Percentiles rank a stretch among this genome's conserved stretches.
Conservation (phyloP, 192 early-diverging fungal species). For the Oehlia diaphana region DNA sequence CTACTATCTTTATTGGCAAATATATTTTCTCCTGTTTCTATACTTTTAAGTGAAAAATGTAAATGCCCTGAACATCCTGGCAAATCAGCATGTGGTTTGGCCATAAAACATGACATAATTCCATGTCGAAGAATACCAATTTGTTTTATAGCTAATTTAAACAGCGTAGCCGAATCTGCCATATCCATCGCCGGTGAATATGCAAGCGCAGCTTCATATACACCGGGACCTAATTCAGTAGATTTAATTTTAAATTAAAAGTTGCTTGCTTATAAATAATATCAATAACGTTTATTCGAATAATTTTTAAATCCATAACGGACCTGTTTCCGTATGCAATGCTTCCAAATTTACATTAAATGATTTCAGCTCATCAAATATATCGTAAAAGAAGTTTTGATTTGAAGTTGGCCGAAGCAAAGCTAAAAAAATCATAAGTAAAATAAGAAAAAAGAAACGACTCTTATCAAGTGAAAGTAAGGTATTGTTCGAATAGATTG, state of each 20-base stretch:
- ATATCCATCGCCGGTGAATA: constrained; percentile 62
- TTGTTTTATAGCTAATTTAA: constrained; percentile 76
- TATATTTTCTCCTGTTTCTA: constrained; percentile 46
- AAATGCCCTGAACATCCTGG: constrained; percentile 84
- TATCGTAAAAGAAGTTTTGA: constrained; percentile 68
- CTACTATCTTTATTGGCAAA: constrained; percentile 44
- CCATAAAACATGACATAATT: constrained; percentile 82
- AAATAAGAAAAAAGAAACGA: background rate
- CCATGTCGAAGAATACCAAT: constrained; percentile 62
- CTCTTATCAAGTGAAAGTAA: background rate
- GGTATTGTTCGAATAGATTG: too few species aligned
- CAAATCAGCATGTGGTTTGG: constrained; percentile 68
- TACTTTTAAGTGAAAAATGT: constrained; percentile 67
- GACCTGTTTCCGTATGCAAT: constrained; percentile 80
- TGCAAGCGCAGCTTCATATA: constrained; percentile 74
- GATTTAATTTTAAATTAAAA: background rate
- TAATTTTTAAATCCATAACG: background rate
- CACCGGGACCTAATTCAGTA: constrained; percentile 62
- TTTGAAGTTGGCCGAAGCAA: constrained; percentile 65
- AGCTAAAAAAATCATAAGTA: background rate
- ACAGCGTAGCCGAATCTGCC: constrained; percentile 74
- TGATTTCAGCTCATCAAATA: constrained; percentile 61
- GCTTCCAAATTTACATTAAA: constrained; percentile 70
- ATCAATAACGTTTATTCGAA: background rate
- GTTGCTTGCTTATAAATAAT: background rate